A percentile compares a stretch with the other conserved stretches of the same genome.
phyloP scores from a whole-genome alignment of 164 flowering plant species.

The Aristolochia californica region DNA sequence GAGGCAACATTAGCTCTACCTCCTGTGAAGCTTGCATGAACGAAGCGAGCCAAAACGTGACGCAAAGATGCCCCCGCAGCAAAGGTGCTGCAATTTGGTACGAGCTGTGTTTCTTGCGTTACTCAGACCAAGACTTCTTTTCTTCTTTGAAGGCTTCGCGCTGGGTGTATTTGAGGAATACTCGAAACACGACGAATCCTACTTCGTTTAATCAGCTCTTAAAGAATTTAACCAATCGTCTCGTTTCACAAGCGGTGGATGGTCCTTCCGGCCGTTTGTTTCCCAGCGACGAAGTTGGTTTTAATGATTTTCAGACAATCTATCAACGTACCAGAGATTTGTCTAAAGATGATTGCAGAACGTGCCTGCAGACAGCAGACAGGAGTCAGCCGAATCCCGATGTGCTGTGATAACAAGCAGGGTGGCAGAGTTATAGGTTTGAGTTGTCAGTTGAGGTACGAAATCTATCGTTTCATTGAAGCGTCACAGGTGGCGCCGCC shows the following conservation, averaged over 20 bases:
- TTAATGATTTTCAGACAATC: not conserved
- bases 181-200: not conserved
- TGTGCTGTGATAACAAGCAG: not conserved
- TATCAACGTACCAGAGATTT: slow-evolving; percentile 36
- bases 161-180: not conserved
- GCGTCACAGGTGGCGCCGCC: too few relatives aligned
- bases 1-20: slow-evolving; percentile 2
- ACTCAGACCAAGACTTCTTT: slow-evolving; percentile 1
- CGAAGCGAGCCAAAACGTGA: not conserved
- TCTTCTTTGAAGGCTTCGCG: not conserved
- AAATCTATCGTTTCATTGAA: slow-evolving; percentile 3
- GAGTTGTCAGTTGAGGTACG: slow-evolving; percentile 21
- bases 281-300: not conserved
- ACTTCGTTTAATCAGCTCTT: not conserved
- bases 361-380: slow-evolving; percentile 16
- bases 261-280: not conserved
- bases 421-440: slow-evolving; percentile 15
- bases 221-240: not conserved
- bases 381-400: slow-evolving; percentile 1
- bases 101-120: slow-evolving; percentile 10
- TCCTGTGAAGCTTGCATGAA: slow-evolving; percentile 4
- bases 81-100: slow-evolving; percentile 6
- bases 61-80: not conserved
- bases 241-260: not conserved
- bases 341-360: slow-evolving; percentile 10